Percentiles rank a stretch among this genome's conserved stretches.
phyloP scores from a whole-genome alignment of 2,329 filamentous ascomycete species.

The Hymenoscyphus occultus region DNA sequence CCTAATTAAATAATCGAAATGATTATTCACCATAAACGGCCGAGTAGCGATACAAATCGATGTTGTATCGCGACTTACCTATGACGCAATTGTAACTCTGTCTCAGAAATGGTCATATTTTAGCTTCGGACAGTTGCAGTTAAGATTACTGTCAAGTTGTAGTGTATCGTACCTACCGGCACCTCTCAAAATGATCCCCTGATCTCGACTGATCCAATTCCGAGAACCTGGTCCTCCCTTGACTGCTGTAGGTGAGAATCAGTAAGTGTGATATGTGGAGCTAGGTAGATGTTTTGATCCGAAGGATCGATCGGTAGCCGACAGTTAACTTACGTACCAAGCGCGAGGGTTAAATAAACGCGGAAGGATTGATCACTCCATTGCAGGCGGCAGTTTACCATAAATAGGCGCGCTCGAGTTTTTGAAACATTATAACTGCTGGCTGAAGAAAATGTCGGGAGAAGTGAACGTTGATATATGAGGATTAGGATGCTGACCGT shows the following conservation, averaged over 20 bases:
- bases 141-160: not conserved
- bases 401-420: not conserved
- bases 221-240: not conserved
- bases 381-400: not conserved
- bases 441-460: not conserved
- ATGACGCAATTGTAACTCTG: constrained; percentile 1
- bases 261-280: not conserved
- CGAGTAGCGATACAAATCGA: not conserved
- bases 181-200: not conserved
- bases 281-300: not conserved
- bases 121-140: not conserved
- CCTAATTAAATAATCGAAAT: not conserved
- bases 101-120: not conserved
- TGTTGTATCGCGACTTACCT: too few relatives aligned
- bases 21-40: not conserved
- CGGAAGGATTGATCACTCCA: not conserved
- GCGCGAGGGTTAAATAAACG: not conserved
- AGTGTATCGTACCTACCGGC: not conserved
- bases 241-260: not conserved
- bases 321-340: not conserved
- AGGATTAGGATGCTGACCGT: not conserved
- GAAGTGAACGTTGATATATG: not conserved
- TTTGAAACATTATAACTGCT: not conserved
- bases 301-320: not conserved
- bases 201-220: not conserved